Evolutionary conservation across 148 eudicot genomes (phyloP).

Genomic region (Nyssa sinensis): DNA sequence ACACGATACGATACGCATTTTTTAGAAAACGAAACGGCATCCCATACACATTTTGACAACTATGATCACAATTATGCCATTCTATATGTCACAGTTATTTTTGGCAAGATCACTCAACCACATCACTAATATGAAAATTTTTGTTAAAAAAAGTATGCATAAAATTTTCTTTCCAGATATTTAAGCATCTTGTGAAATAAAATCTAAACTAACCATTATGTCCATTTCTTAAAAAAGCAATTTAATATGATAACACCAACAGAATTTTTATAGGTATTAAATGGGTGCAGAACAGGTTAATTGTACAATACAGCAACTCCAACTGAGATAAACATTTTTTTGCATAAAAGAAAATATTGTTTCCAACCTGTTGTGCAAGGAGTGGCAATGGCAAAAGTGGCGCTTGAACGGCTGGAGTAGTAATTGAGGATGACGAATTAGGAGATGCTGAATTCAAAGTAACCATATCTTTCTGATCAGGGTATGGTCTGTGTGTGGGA

Average conservation of each 20-base stretch:
- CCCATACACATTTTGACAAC: no score
- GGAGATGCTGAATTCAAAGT: slow-evolving; percentile 14
- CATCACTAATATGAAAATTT: neutral
- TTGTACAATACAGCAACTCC: neutral
- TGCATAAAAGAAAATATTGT: neutral
- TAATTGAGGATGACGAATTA: slow-evolving; percentile 12
- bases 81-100: neutral
- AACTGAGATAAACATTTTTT: neutral
- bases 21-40: no score
- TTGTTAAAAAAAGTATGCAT: neutral
- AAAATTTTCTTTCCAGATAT: neutral
- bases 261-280: neutral
- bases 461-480: slow-evolving; percentile 19
- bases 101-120: neutral
- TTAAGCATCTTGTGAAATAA: neutral
- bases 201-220: neutral
- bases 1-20: no score
- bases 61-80: no score
- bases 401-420: slow-evolving; percentile 22
- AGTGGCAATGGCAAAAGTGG: slow-evolving; percentile 33
- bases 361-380: slow-evolving; percentile 28
- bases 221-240: neutral
- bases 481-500: slow-evolving; percentile 4
- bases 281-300: neutral
- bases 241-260: neutral